Percentiles rank a stretch among this genome's conserved stretches.
Conservation (phyloP, 352 stramenopile genomes). For the Phytophthora tubulina region DNA sequence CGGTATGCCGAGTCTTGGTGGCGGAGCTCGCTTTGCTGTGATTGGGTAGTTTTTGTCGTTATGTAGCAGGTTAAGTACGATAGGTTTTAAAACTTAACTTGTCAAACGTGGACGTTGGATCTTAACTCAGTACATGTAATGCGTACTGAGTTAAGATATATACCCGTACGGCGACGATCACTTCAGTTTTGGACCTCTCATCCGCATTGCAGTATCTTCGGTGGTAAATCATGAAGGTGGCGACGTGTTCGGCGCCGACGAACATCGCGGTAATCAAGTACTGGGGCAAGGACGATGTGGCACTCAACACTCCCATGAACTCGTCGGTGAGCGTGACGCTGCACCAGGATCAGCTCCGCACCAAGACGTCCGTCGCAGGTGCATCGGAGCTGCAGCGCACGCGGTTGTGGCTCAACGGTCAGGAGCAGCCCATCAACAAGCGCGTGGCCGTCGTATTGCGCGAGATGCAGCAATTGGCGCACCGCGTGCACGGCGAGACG, state of each 20-base stretch:
- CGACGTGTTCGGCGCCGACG: conserved; percentile 93
- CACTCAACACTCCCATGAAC: conserved; percentile 98
- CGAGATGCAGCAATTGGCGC: conserved; percentile 68
- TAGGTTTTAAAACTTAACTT: no score
- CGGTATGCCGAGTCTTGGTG: neutral
- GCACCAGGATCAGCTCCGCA: conserved; percentile 93
- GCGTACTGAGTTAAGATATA: no score
- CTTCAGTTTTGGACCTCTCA: conserved; percentile 16
- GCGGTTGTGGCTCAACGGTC: conserved; percentile 97
- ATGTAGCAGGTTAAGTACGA: no score
- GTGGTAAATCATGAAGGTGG: conserved; percentile 51
- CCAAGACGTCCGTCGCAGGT: conserved; percentile 94
- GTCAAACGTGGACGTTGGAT: no score
- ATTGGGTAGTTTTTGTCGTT: neutral
- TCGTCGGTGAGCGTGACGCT: conserved; percentile 97
- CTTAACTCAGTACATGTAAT: no score
- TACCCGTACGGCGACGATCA: neutral
- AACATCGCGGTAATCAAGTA: conserved; percentile 99
- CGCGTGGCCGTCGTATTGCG: conserved; percentile 82
- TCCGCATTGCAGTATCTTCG: neutral
- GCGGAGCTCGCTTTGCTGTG: neutral
- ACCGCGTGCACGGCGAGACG: conserved; percentile 26
- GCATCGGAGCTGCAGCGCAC: conserved; percentile 81
- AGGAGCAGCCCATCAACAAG: conserved; percentile 83
- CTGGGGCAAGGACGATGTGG: conserved; percentile 96